Percentiles rank a stretch among this genome's conserved stretches.
These are phyloP conservation scores for Physcia stellaris DNA, from an alignment of 495 filamentous ascomycete genomes.

Conservation along the genomic window DNA sequence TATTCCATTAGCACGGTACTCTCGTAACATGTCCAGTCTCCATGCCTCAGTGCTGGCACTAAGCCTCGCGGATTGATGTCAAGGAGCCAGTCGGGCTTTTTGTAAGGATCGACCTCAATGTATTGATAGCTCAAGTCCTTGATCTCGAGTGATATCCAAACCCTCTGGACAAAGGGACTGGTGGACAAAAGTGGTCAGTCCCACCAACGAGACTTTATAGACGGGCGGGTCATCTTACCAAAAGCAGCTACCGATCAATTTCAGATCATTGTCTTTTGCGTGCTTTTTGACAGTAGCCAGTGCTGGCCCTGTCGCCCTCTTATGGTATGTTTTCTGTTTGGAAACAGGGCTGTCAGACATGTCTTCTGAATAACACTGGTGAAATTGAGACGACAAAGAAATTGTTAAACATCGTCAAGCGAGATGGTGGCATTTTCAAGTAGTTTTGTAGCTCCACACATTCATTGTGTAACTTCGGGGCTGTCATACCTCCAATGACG, in stretches of 20 bases:
- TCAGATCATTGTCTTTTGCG: slow-evolving; percentile 54
- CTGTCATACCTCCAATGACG: too few relatives aligned
- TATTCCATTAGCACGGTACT: slow-evolving; percentile 86
- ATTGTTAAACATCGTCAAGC: too few relatives aligned
- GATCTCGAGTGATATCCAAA: slow-evolving; percentile 89
- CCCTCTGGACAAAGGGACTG: slow-evolving; percentile 77
- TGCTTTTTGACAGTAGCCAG: slow-evolving; percentile 59
- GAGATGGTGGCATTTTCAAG: too few relatives aligned
- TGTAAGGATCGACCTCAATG: slow-evolving; percentile 79
- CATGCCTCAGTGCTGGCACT: slow-evolving; percentile 71
- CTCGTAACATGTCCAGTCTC: slow-evolving; percentile 79
- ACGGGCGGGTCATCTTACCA: too few relatives aligned
- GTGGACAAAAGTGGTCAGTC: too few relatives aligned
- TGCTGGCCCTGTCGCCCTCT: slow-evolving; percentile 68
- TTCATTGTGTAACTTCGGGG: too few relatives aligned
- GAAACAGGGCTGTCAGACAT: slow-evolving; percentile 31
- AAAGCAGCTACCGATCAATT: slow-evolving; percentile 82
- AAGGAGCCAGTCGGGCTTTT: slow-evolving; percentile 62
- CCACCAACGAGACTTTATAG: too few relatives aligned
- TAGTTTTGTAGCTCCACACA: too few relatives aligned
- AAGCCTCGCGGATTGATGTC: slow-evolving; percentile 82
- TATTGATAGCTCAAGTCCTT: slow-evolving; percentile 82
- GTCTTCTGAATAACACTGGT: background rate
- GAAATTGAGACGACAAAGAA: background rate
- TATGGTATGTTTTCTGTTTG: slow-evolving; percentile 65